These are phyloP conservation scores for Clarireedia homoeocarpa DNA, from an alignment of 2,329 filamentous ascomycete species.

Conservation along the genomic window DNA sequence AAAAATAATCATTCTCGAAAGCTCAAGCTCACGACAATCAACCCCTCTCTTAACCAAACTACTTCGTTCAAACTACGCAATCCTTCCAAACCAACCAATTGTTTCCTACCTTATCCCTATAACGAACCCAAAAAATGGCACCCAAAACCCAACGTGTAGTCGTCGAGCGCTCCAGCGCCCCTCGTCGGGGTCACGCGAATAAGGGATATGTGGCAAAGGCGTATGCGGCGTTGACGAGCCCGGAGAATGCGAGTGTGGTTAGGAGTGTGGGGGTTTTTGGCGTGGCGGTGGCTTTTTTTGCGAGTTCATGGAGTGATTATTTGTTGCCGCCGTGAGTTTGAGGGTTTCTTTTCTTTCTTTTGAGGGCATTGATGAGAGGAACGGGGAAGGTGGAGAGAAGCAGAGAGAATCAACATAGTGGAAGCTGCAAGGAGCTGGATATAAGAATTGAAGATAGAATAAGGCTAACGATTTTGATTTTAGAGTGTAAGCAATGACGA, in stretches of 20 bases:
- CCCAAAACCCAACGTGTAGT: constrained; percentile 49
- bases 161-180: constrained; percentile 11
- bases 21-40: neutral
- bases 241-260: constrained; percentile 63
- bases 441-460: no score
- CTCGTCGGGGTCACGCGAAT: constrained; percentile 20
- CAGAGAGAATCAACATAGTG: neutral
- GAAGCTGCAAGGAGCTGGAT: neutral
- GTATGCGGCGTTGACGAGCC: constrained; percentile 54
- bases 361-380: no score
- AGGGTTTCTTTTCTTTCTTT: neutral
- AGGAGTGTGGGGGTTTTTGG: constrained; percentile 61
- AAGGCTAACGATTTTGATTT: no score
- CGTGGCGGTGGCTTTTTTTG: constrained; percentile 57
- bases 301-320: constrained; percentile 59
- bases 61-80: neutral
- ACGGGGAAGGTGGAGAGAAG: neutral
- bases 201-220: constrained; percentile 49
- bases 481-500: no score
- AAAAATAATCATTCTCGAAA: neutral
- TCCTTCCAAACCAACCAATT: neutral
- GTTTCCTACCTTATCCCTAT: neutral
- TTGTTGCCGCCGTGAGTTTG: constrained; percentile 55
- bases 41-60: neutral
- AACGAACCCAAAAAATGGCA: constrained; percentile 42